Evolutionary conservation across 129 eudicot genomes (phyloP), one percentile per base, ranked within the genome.

Genomic region (Logfia minima): DNA sequence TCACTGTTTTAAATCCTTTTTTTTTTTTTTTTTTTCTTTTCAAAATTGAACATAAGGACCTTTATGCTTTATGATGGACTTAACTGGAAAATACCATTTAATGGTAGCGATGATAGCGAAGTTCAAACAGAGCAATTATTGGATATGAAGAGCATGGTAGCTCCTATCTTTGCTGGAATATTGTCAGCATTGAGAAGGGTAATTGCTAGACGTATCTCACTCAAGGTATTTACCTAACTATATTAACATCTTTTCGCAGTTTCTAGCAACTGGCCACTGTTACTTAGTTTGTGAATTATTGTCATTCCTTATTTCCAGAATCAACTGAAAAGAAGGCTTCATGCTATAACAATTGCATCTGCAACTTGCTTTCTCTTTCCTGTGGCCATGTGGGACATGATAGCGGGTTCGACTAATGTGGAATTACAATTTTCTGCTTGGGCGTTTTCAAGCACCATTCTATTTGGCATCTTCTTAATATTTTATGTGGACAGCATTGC

Each of bases 381-480:
- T 61, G 92, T 90, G 35, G 93, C 97, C 80, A 93, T 89, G 97
- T 93, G 98, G 98, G 98, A 93, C 86, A 84, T 93, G 92, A 93
- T 93, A 59, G 73, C 87, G 98, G 98, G 98, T 32, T 90, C 97
- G 43, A 77, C 84, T 70, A 77, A 77, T n/a, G 90, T 84, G 61
- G 96, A 90, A 67, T 87, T 93, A 75, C 96, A 90, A 29, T 88
- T 93, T 83, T 90, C 98, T 75, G 80, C 83, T 7, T 93, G 97
- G 97, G 87, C 97, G 70, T 93, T 88, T 67, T 84, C 92, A 48
- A 93, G 96, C 74, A 84, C 86, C 81, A 79, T 90, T 59, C 67
- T 90, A 48, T 93, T 93, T 73, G 97, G 97, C 67, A 72, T 90
- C 66, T 83, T 93, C 24, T 84, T 93, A 84, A 84, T 90, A 83